A percentile compares a stretch with the other conserved stretches of the same genome.
Evolutionary conservation across 345 rosid genomes (phyloP).

Genomic region (Eucalyptus cloeziana): DNA sequence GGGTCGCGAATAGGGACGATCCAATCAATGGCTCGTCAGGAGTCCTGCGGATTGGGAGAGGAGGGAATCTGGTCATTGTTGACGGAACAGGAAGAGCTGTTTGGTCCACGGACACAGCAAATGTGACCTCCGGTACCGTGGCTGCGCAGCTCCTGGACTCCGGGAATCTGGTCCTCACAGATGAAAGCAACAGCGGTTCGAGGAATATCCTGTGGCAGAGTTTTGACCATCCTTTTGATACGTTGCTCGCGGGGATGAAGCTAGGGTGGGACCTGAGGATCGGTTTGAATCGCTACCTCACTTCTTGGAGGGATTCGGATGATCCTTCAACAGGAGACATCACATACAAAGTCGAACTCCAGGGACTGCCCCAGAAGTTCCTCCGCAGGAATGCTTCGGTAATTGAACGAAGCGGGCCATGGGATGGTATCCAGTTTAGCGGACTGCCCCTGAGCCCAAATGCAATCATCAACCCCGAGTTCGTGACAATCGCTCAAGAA

Average conservation of each 20-base stretch:
- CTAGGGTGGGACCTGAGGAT: not conserved
- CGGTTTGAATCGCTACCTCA: not conserved
- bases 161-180: constrained; percentile 7
- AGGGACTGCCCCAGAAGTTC: constrained; percentile 8
- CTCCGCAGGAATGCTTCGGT: constrained; percentile 1
- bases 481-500: not conserved
- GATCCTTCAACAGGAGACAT: constrained; percentile 31
- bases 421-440: constrained; percentile 9
- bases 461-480: not conserved
- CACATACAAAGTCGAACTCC: not conserved
- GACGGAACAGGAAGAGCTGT: not conserved
- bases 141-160: not conserved
- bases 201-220: not conserved
- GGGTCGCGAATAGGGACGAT: constrained; percentile 25
- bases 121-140: not conserved
- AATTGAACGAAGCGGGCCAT: constrained; percentile 11
- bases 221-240: not conserved
- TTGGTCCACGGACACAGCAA: not conserved
- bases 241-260: not conserved
- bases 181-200: not conserved
- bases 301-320: constrained; percentile 16
- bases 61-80: not conserved
- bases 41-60: not conserved
- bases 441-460: not conserved
- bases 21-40: constrained; percentile 8